These are phyloP conservation scores for Pilobolus umbonatus DNA, from an alignment of 192 early-diverging fungal genomes.

Conservation along the genomic window DNA sequence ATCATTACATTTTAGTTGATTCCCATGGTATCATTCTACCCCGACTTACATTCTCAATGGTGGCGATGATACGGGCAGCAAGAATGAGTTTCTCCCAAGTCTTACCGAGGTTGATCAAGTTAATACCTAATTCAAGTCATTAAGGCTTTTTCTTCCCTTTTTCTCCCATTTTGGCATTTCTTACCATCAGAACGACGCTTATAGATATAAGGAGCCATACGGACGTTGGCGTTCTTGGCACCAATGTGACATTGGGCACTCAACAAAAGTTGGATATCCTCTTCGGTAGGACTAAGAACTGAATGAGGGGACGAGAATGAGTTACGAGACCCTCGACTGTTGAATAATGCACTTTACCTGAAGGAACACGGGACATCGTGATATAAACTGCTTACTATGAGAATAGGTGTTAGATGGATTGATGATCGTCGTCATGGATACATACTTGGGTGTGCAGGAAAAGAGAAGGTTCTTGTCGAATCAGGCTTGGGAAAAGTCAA, in stretches of 20 bases:
- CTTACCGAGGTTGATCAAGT: slow-evolving; percentile 99
- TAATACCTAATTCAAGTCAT: slow-evolving; percentile 56
- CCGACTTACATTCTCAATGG: slow-evolving; percentile 83
- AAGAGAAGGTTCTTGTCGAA: slow-evolving; percentile 22
- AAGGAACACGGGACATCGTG: slow-evolving; percentile 31
- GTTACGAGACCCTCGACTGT: not conserved
- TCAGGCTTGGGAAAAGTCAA: no score
- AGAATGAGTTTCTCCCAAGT: slow-evolving; percentile 99
- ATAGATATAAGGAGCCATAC: slow-evolving; percentile 95
- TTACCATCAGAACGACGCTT: slow-evolving; percentile 95
- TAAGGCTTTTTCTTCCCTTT: not conserved
- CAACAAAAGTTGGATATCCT: slow-evolving; percentile 92
- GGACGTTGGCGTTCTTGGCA: slow-evolving; percentile 93
- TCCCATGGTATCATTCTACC: no score
- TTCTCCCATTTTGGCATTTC: not conserved
- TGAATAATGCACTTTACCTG: slow-evolving; percentile 10
- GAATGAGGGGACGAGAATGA: not conserved
- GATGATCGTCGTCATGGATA: no score
- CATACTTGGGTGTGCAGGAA: slow-evolving; percentile 21
- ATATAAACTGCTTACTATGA: slow-evolving; percentile 14
- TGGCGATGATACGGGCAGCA: slow-evolving; percentile 97
- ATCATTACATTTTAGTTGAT: not conserved
- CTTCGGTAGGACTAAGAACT: slow-evolving; percentile 77
- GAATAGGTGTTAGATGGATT: not conserved
- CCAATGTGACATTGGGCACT: slow-evolving; percentile 98